A percentile compares a stretch with the other conserved stretches of the same genome.
These are phyloP conservation scores for Oryza glumipatula DNA, from an alignment of 176 grass and related monocot genomes.

Conservation along the genomic window DNA sequence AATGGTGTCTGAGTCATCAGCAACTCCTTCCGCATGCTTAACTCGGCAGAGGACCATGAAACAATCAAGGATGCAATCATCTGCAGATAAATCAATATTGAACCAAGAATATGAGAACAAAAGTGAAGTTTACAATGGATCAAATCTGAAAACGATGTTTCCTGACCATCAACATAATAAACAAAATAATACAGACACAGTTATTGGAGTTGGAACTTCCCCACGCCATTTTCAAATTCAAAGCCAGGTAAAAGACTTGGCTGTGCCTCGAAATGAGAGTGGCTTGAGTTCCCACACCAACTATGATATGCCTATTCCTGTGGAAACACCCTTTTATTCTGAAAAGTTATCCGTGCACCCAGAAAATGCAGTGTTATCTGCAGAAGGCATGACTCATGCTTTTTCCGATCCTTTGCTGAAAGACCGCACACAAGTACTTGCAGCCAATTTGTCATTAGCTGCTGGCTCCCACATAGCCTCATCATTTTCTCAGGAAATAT, in stretches of 20 bases:
- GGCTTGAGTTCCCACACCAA: constrained; percentile 44
- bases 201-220: constrained; percentile 18
- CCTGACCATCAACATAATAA: constrained; percentile 41
- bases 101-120: constrained; percentile 41
- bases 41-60: constrained; percentile 42
- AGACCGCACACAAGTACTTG: constrained; percentile 27
- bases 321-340: constrained; percentile 53
- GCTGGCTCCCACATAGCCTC: constrained; percentile 40
- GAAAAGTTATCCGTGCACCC: constrained; percentile 44
- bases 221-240: constrained; percentile 39
- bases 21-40: constrained; percentile 48
- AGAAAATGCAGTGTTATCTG: constrained; percentile 32
- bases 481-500: constrained; percentile 54
- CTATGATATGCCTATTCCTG: constrained; percentile 45
- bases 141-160: constrained; percentile 31
- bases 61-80: constrained; percentile 41
- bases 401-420: constrained; percentile 72
- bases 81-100: constrained; percentile 41
- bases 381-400: constrained; percentile 59
- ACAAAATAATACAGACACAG: constrained; percentile 30
- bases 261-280: constrained; percentile 44
- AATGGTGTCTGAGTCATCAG: constrained; percentile 34
- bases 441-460: constrained; percentile 52
- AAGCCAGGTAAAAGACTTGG: constrained; percentile 43
- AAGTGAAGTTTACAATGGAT: constrained; percentile 41